Evolutionary conservation across 2,329 filamentous ascomycete species (phyloP).

Genomic region (Sporothrix curviconia): DNA sequence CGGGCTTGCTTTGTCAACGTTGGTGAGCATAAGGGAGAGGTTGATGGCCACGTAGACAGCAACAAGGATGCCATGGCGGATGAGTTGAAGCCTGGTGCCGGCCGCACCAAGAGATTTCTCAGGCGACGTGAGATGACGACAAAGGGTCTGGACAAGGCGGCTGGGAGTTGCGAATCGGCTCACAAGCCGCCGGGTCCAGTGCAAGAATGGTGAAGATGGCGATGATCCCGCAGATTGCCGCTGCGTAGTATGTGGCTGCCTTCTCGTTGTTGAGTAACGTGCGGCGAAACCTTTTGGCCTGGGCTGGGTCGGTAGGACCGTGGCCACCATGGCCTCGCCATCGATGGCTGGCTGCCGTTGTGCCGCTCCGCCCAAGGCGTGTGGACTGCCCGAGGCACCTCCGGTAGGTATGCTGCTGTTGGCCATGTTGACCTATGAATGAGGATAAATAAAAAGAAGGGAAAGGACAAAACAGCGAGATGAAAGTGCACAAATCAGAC

Average conservation of each 20-base stretch:
- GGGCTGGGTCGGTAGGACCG: neutral
- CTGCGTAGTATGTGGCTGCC: conserved; percentile 16
- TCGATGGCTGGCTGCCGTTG: neutral
- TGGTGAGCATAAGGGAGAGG: conserved; percentile 25
- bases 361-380: too few species aligned
- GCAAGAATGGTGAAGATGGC: conserved; percentile 26
- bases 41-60: conserved; percentile 28
- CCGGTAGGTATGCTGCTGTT: neutral
- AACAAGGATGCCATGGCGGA: conserved; percentile 28
- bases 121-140: conserved; percentile 20
- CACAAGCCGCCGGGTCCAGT: conserved; percentile 24
- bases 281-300: neutral
- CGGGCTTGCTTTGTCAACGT: conserved; percentile 22
- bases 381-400: neutral
- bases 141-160: conserved; percentile 21
- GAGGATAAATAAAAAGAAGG: neutral
- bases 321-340: neutral
- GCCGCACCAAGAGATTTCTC: conserved; percentile 27
- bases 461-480: neutral
- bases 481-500: too few species aligned
- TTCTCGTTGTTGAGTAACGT: conserved; percentile 13
- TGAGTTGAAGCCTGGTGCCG: conserved; percentile 28
- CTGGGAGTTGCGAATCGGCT: conserved; percentile 20
- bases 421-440: neutral
- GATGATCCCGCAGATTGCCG: conserved; percentile 24